Evolutionary conservation across 306 rosid genomes (phyloP), one percentile per base, ranked within the genome.

Genomic region (Medicago arabica): DNA sequence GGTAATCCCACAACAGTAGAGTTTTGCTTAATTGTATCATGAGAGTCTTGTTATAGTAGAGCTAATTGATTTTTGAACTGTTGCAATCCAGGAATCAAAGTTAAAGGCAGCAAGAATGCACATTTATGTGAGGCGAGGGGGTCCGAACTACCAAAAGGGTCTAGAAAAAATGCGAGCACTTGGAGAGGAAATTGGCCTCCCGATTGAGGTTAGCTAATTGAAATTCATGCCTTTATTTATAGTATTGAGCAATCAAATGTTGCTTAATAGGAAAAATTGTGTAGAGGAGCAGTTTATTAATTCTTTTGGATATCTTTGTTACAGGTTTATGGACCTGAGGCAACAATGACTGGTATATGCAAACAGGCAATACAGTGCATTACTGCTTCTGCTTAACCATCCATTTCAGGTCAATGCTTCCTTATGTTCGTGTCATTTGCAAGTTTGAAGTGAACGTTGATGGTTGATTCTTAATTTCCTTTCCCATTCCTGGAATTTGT

Each of bases 111-210:
- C 99, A 67, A 75, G 78, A 81, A 89, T 95, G 96, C 88, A 81
- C 80, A 87, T 95, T 34, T 92, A 90, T 16, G 97, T 92, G 66
- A 92, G 99, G 86, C 86, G 99, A 88, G 99, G 99, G 19, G 99
- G 99, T 73, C 99, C 99, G n/a, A 95, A 95, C 93, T 95, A 90
- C 92, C 99, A 95, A 79, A 92, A 71, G 72, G 99, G 97, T 53
- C 92, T 92, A 44, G 93, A 91, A 1, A 89, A 88, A 78, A 95
- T 92, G 99, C 77, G 99, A 19, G 85, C 85, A 8, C 93, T 95
- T 61, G 99, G 96, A 53, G 97, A 90, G 47, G 92, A 92, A 73
- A 87, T 95, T 15, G 97, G 97, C 83, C 82, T 95, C 82, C 98
- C 99, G 17, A 86, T 95, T 57, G 98, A 95, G 99, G 99, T 95